Percentiles rank a stretch among this genome's conserved stretches.
phyloP scores from a whole-genome alignment of 2,329 filamentous ascomycete genomes.

The Emergomyces pasteurianus region DNA sequence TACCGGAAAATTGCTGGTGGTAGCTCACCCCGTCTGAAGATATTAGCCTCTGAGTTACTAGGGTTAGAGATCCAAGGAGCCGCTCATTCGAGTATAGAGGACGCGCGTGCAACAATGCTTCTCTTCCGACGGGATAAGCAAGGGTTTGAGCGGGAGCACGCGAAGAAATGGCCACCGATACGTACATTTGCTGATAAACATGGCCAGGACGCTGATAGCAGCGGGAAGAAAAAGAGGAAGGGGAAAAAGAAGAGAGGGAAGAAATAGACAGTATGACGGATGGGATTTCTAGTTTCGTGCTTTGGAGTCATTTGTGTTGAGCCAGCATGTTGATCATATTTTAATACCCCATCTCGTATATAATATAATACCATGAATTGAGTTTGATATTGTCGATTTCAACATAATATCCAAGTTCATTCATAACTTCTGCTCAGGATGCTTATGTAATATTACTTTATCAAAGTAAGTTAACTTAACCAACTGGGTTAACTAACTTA shows the following conservation, averaged over 20 bases:
- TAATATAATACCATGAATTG: background rate
- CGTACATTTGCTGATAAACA: conserved; percentile 16
- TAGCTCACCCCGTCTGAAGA: conserved; percentile 41
- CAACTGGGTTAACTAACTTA: no score
- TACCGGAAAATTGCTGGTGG: conserved; percentile 53
- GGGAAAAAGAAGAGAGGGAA: conserved; percentile 37
- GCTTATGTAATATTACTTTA: background rate
- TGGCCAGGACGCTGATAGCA: conserved; percentile 19
- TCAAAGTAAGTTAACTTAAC: no score
- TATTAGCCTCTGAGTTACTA: conserved; percentile 44
- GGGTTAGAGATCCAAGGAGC: conserved; percentile 49
- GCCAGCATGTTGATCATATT: background rate
- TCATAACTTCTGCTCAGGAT: no score
- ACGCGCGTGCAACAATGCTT: conserved; percentile 82
- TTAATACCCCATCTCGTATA: background rate
- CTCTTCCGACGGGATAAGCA: conserved; percentile 74
- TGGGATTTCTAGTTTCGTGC: background rate
- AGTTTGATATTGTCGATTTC: background rate
- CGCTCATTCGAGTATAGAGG: conserved; percentile 53
- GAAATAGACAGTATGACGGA: conserved; percentile 19
- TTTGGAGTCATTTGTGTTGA: background rate
- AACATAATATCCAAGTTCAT: background rate
- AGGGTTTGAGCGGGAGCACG: conserved; percentile 71
- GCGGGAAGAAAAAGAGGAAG: conserved; percentile 33
- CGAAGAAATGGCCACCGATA: conserved; percentile 48